phyloP scores from a whole-genome alignment of 257 asterid species.

The Rauvolfia tetraphylla region DNA sequence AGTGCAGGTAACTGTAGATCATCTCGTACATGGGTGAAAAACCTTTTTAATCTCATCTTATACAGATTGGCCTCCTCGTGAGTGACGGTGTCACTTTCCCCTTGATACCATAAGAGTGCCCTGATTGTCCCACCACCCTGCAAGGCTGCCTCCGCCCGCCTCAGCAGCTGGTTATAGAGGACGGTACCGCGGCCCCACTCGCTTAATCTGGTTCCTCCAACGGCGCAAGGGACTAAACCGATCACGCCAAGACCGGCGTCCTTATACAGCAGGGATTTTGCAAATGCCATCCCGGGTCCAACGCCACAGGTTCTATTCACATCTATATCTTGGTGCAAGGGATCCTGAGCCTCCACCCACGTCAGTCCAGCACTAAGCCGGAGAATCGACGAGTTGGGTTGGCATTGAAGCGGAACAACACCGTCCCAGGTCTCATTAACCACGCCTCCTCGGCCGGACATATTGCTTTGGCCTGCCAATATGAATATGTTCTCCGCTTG shows the following conservation, averaged over 20 bases:
- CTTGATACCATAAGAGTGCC: constrained; percentile 42
- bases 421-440: constrained; percentile 61
- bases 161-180: constrained; percentile 26
- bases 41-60: constrained; percentile 24
- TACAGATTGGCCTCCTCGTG: constrained; percentile 32
- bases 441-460: constrained; percentile 89
- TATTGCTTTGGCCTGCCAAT: constrained; percentile 85
- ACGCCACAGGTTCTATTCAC: constrained; percentile 51
- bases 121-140: constrained; percentile 29
- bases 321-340: constrained; percentile 77
- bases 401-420: constrained; percentile 44
- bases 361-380: constrained; percentile 34
- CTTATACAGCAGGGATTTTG: constrained; percentile 29
- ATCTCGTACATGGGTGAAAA: constrained; percentile 21
- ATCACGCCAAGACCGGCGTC: constrained; percentile 47
- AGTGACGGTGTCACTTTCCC: constrained; percentile 36
- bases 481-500: constrained; percentile 47
- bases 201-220: constrained; percentile 32
- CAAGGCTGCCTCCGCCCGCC: constrained; percentile 31
- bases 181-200: constrained; percentile 31
- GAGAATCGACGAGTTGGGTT: constrained; percentile 33
- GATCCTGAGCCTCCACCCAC: constrained; percentile 73
- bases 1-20: constrained; percentile 33
- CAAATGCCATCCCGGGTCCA: constrained; percentile 86
- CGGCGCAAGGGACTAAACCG: constrained; percentile 52